These are phyloP conservation scores for Capsaspora owczarzaki DNA, from an alignment of 78 protist species.

Conservation along the genomic window DNA sequence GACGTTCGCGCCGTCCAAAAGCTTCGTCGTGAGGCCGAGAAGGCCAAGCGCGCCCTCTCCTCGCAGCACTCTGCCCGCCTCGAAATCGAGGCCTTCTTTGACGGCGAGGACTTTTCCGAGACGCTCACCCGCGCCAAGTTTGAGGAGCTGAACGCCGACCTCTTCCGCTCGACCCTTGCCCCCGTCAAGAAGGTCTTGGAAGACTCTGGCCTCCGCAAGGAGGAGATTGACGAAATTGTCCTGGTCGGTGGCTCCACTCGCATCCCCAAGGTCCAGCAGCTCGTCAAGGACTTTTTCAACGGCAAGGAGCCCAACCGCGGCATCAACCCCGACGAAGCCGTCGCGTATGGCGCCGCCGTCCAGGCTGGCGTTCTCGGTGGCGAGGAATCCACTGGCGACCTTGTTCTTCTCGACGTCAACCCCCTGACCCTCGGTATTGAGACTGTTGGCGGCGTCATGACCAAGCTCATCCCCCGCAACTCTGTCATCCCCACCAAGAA, in stretches of 20 bases:
- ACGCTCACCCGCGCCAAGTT: conserved; percentile 97
- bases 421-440: conserved; percentile 97
- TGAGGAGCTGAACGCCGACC: conserved; percentile 95
- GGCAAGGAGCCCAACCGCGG: conserved; percentile 96
- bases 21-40: conserved; percentile 89
- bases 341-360: conserved; percentile 98
- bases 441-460: conserved; percentile 95
- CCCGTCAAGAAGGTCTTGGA: conserved; percentile 87
- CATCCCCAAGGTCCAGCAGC: conserved; percentile 95
- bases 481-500: conserved; percentile 93
- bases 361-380: conserved; percentile 96
- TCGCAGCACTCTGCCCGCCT: conserved; percentile 59
- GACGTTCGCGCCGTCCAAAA: conserved; percentile 71
- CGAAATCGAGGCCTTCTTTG: conserved; percentile 90
- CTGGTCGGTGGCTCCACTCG: conserved; percentile 99
- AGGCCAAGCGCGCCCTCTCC: conserved; percentile 91
- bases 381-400: conserved; percentile 52
- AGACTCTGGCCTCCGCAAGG: conserved; percentile 84
- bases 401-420: conserved; percentile 82
- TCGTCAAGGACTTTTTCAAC: conserved; percentile 91
- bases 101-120: conserved; percentile 90
- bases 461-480: conserved; percentile 84
- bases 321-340: conserved; percentile 99
- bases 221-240: conserved; percentile 90
- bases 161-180: conserved; percentile 83